A percentile compares a stretch with the other conserved stretches of the same genome.
phyloP scores from a whole-genome alignment of 805 yeast genomes.

The Pichia deserticola region DNA sequence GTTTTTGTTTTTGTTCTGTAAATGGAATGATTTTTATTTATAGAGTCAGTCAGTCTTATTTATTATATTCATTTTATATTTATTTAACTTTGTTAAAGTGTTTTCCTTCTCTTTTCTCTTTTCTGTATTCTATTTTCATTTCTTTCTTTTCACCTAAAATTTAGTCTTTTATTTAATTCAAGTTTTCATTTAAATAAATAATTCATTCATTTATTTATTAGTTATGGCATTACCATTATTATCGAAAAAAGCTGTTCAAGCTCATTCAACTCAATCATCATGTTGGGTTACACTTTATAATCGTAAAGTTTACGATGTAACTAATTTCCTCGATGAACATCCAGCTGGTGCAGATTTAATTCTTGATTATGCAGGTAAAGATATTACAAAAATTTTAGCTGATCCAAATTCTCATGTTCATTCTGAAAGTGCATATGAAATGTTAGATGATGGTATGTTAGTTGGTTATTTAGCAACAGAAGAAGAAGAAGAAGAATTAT shows the following conservation, averaged over 20 bases:
- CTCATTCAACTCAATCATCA: constrained; percentile 45
- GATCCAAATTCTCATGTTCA: constrained; percentile 69
- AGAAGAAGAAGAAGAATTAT: constrained; percentile 65
- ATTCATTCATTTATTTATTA: background rate
- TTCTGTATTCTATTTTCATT: too few species aligned
- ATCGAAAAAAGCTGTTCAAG: constrained; percentile 43
- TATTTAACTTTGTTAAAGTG: too few species aligned
- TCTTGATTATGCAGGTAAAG: constrained; percentile 51
- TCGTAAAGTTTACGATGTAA: constrained; percentile 80
- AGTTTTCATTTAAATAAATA: background rate
- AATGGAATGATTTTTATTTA: too few species aligned
- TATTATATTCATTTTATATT: too few species aligned
- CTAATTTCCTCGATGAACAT: constrained; percentile 63
- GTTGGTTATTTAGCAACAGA: constrained; percentile 79
- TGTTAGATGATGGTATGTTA: constrained; percentile 76
- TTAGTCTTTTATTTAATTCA: too few species aligned
- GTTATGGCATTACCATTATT: constrained; percentile 45
- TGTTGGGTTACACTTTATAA: constrained; percentile 79
- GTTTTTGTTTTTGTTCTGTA: too few species aligned
- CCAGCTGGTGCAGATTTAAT: constrained; percentile 62
- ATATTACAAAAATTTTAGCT: constrained; percentile 64
- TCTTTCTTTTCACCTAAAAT: too few species aligned
- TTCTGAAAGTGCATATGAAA: constrained; percentile 82
- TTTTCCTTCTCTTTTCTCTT: too few species aligned
- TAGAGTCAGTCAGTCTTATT: too few species aligned